These are phyloP conservation scores for Zygosaccharomyces rouxii DNA, from an alignment of 805 yeast genomes.

Conservation along the genomic window DNA sequence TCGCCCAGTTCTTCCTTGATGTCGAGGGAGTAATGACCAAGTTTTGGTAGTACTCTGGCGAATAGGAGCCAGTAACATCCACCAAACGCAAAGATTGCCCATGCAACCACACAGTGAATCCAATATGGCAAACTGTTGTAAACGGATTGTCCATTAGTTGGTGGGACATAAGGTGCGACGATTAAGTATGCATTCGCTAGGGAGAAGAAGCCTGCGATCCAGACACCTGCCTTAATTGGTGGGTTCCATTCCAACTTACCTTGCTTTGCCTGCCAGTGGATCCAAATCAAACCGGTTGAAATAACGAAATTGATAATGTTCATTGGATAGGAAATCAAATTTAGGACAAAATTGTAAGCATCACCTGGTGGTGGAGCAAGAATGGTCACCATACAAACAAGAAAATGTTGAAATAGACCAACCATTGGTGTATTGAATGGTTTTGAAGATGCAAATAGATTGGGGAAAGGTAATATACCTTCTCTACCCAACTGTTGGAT, in stretches of 20 bases:
- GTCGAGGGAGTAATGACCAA: constrained; percentile 49
- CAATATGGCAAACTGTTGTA: constrained; percentile 71
- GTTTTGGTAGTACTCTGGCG: constrained; percentile 53
- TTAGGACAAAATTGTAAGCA: constrained; percentile 76
- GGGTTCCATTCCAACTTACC: constrained; percentile 63
- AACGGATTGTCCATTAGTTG: constrained; percentile 59
- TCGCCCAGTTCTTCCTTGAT: constrained; percentile 53
- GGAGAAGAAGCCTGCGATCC: constrained; percentile 60
- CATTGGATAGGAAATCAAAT: constrained; percentile 76
- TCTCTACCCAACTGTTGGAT: constrained; percentile 79
- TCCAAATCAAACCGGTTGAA: constrained; percentile 52
- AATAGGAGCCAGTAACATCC: constrained; percentile 63
- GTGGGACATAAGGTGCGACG: constrained; percentile 77
- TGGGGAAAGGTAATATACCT: constrained; percentile 71
- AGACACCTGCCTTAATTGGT: constrained; percentile 60
- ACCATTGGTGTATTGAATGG: constrained; percentile 73
- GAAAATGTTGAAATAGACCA: constrained; percentile 73
- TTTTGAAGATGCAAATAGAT: constrained; percentile 61
- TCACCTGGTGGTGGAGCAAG: constrained; percentile 84
- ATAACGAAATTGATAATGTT: constrained; percentile 68
- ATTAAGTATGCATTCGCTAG: constrained; percentile 63
- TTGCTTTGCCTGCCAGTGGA: constrained; percentile 48
- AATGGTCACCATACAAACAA: constrained; percentile 67
- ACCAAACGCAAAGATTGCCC: constrained; percentile 69
- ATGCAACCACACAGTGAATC: constrained; percentile 76